A percentile compares a stretch with the other conserved stretches of the same genome.
Evolutionary conservation across 2,329 filamentous ascomycete species (phyloP).

Genomic region (Rutstroemia sp.): DNA sequence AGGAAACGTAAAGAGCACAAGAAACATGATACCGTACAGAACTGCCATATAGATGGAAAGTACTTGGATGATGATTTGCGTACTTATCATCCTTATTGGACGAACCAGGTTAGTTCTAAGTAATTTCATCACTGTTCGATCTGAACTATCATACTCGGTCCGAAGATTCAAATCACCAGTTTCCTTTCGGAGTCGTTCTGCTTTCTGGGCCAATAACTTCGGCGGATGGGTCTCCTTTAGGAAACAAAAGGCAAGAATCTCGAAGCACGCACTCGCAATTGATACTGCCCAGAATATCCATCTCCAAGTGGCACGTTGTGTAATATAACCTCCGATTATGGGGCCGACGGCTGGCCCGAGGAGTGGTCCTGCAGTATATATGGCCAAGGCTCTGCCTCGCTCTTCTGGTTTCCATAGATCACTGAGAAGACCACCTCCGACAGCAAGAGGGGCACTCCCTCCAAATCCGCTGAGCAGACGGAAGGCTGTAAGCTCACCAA

Average conservation of each 20-base stretch:
- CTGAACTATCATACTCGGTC: constrained; percentile 46
- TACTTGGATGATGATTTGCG: constrained; percentile 44
- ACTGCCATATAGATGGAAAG: constrained; percentile 43
- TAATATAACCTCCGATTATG: constrained; percentile 36
- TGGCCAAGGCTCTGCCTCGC: constrained; percentile 33
- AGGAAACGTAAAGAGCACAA: constrained; percentile 52
- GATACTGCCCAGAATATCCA: constrained; percentile 46
- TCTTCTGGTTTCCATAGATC: constrained; percentile 40
- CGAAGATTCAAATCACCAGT: constrained; percentile 38
- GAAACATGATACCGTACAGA: constrained; percentile 45
- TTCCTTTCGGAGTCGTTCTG: constrained; percentile 35
- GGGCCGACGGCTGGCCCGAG: constrained; percentile 44
- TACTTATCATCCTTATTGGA: constrained; percentile 39
- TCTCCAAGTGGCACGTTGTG: constrained; percentile 40
- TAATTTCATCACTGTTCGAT: constrained; percentile 24
- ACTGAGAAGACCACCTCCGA: constrained; percentile 43
- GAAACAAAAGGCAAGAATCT: constrained; percentile 35
- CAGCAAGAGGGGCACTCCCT: constrained; percentile 47
- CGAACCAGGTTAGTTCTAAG: constrained; percentile 37
- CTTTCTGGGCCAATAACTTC: constrained; percentile 37
- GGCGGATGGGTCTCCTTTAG: constrained; percentile 42
- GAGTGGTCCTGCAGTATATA: constrained; percentile 23
- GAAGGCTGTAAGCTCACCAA: constrained; percentile 46
- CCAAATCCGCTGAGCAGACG: constrained; percentile 57
- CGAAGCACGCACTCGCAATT: constrained; percentile 34